Conservation (phyloP, 352 stramenopile genomes). For the Globisporangium polare region DNA sequence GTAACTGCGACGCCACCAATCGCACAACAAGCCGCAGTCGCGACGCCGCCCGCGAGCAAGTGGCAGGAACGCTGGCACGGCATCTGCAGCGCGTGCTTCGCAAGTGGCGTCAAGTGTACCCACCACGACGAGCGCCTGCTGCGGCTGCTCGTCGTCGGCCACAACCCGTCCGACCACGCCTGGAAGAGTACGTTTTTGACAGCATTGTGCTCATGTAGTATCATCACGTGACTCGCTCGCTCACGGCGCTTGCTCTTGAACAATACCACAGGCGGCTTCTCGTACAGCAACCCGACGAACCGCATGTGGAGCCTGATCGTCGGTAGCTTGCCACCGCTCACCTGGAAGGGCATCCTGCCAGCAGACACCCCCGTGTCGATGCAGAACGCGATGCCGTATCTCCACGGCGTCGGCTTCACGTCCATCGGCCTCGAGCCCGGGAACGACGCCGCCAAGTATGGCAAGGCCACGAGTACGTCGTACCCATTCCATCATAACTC, state of each 20-base stretch:
- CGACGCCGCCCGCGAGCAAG: conserved; percentile 20
- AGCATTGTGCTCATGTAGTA: conserved; percentile 62
- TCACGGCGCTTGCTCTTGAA: neutral
- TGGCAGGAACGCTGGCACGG: conserved; percentile 84
- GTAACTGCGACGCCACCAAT: no score
- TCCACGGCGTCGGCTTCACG: conserved; percentile 72
- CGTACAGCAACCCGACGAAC: conserved; percentile 81
- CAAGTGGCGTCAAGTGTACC: conserved; percentile 34
- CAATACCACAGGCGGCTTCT: conserved; percentile 6
- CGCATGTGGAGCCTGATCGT: conserved; percentile 87
- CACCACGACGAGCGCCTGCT: conserved; percentile 66
- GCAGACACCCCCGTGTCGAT: conserved; percentile 44
- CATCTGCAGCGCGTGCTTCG: conserved; percentile 75
- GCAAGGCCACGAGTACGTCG: conserved; percentile 57
- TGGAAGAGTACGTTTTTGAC: conserved; percentile 55
- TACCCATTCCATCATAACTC: neutral
- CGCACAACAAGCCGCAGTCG: no score
- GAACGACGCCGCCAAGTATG: conserved; percentile 81
- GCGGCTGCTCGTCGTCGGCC: conserved; percentile 79
- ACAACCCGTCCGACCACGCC: conserved; percentile 90
- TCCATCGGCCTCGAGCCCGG: conserved; percentile 83
- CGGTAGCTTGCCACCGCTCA: conserved; percentile 45
- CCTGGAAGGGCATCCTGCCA: conserved; percentile 65
- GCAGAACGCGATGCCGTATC: conserved; percentile 69
- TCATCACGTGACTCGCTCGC: neutral